A percentile compares a stretch with the other conserved stretches of the same genome.
phyloP scores from a whole-genome alignment of 2,329 filamentous ascomycete species.

The Verruconis gallopava region DNA sequence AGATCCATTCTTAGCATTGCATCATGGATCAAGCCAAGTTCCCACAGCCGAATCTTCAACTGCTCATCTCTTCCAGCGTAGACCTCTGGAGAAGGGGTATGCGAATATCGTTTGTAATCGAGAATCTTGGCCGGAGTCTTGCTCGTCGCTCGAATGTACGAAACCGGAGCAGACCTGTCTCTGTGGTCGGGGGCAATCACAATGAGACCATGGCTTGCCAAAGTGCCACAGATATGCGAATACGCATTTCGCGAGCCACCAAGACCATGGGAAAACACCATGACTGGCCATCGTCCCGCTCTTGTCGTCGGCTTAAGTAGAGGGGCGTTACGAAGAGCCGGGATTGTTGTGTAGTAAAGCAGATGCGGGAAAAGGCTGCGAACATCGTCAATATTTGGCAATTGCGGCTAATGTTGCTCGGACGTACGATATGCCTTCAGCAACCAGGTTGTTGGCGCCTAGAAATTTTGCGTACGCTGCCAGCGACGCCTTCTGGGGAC shows the following conservation, averaged over 20 bases:
- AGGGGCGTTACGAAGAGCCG: slow-evolving; percentile 57
- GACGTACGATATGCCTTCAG: slow-evolving; percentile 26
- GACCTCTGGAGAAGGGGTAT: slow-evolving; percentile 51
- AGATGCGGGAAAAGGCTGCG: slow-evolving; percentile 54
- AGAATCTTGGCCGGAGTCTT: slow-evolving; percentile 27
- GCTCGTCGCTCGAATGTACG: slow-evolving; percentile 51
- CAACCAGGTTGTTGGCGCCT: slow-evolving; percentile 44
- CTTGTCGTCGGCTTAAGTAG: slow-evolving; percentile 37
- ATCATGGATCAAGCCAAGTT: slow-evolving; percentile 58
- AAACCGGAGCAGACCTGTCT: slow-evolving; percentile 66
- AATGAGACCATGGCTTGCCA: slow-evolving; percentile 69
- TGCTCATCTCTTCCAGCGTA: slow-evolving; percentile 58
- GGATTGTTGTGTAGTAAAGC: slow-evolving; percentile 60
- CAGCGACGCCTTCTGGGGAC: slow-evolving; percentile 61
- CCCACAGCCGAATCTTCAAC: slow-evolving; percentile 64
- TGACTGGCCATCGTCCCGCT: slow-evolving; percentile 58
- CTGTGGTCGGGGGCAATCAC: slow-evolving; percentile 74
- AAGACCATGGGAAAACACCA: slow-evolving; percentile 77
- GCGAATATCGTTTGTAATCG: slow-evolving; percentile 38
- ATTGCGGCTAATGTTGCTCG: slow-evolving; percentile 11
- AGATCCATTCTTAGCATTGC: slow-evolving; percentile 54
- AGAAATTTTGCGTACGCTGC: slow-evolving; percentile 66
- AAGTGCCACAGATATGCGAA: slow-evolving; percentile 65
- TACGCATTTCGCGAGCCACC: slow-evolving; percentile 74
- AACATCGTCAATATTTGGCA: background rate